Base-by-base conservation (phyloP, 495 filamentous ascomycete species). In the Aspergillus biplanus region DNA sequence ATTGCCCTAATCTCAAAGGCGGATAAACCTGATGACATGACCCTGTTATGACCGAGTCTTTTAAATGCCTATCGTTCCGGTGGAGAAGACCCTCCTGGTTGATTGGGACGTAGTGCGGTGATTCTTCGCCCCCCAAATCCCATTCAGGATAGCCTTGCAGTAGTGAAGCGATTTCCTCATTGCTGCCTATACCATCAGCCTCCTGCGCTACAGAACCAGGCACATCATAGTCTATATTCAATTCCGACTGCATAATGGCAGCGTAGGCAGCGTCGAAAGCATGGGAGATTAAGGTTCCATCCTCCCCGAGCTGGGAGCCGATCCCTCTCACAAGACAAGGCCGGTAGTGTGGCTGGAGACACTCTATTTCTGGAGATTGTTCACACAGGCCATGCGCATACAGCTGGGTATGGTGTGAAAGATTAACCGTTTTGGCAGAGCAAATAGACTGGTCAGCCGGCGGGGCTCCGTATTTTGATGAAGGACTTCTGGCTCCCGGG, bases 251-350 rank as follows among this genome's bases (percentile, higher is more conserved):
- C 56, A 64, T 59, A n/a, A 64, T 64, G 47, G 56, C 56, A 12
- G 59, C 62, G 52, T 64, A 64, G 33, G 56, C 62, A 21, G 35
- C 48, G 48, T 64, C 62, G 27, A 64, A 59, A 16, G 56, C 49
- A 16, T 59, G 48, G 7, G 37, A 54, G 6, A 59, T 27, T 15
- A 52, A 32, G 32, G 34, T 27, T 31, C 27, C 39, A 39, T 64
- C 49, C 8, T 59, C 50, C n/a, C 16, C 52, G 16, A 48, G 27
- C 15, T 18, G 8, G 13, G 34, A 8, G 33, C 49, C 47, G 15
- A 21, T n/a, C 34, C 21, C 37, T 42, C 5, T 33, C n/a, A 37
- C 47, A 21, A 9, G 48, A 6, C 18, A 46, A 61, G 35, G 49
- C 34, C 35, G 37, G 35, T 35, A 15, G 39, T 44, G 49, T 39